These are phyloP conservation scores for Phlebiopsis flavidoalba DNA, from an alignment of 768 basidiomycete species.

Conservation along the genomic window DNA sequence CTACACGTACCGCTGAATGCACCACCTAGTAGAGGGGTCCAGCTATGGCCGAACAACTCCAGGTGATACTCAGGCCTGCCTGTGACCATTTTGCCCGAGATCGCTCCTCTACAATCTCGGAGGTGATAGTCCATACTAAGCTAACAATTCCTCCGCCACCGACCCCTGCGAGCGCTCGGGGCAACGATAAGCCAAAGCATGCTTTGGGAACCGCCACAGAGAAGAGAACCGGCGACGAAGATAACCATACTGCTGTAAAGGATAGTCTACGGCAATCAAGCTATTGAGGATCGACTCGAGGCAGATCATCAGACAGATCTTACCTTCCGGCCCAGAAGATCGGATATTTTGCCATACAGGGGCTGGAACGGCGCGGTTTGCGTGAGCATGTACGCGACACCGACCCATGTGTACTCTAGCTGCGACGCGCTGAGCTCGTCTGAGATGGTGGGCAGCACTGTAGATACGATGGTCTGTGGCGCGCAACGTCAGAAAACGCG, in stretches of 20 bases:
- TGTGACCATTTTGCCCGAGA: constrained; percentile 80
- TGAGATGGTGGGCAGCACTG: constrained; percentile 76
- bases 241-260: constrained; percentile 69
- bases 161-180: constrained; percentile 62
- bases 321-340: constrained; percentile 78
- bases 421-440: constrained; percentile 63
- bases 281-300: background rate
- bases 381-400: constrained; percentile 78
- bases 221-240: constrained; percentile 73
- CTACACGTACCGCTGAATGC: constrained; percentile 62
- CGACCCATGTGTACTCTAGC: constrained; percentile 81
- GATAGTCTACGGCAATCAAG: constrained; percentile 41
- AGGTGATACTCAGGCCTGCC: constrained; percentile 75
- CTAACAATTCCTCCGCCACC: constrained; percentile 88
- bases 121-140: constrained; percentile 82
- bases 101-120: constrained; percentile 72
- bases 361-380: constrained; percentile 84
- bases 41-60: constrained; percentile 82
- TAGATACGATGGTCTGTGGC: constrained; percentile 67
- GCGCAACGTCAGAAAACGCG: constrained; percentile 10
- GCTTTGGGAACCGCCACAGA: constrained; percentile 70
- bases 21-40: constrained; percentile 81
- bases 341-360: constrained; percentile 74
- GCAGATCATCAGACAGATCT: constrained; percentile 14
- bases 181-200: constrained; percentile 63